Percentiles rank a stretch among this genome's conserved stretches.
Conservation (phyloP, 257 asterid genomes). For the Striga asiatica region DNA sequence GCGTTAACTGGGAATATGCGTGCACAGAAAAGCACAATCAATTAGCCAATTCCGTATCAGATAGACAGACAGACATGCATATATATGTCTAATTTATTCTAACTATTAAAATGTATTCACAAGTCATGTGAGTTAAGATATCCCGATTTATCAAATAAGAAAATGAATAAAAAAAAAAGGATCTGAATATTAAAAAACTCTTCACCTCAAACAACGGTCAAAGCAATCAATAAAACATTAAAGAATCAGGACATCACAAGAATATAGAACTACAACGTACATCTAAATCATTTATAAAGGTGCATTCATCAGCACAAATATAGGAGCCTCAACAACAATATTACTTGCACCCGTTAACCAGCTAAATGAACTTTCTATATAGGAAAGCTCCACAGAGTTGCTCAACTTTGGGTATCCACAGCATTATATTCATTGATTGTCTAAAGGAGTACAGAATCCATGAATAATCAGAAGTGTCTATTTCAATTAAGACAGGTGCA, state of each 20-base stretch:
- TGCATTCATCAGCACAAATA: not conserved
- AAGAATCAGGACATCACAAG: not conserved
- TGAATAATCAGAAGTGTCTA: not conserved
- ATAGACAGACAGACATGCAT: not conserved
- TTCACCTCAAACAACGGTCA: not conserved
- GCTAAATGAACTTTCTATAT: not conserved
- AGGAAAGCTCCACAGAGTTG: not conserved
- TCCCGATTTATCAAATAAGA: not conserved
- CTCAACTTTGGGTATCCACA: not conserved
- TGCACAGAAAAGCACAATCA: not conserved
- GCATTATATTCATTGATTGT: not conserved
- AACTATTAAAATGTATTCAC: not conserved
- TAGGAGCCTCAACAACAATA: not conserved
- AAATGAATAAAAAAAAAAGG: not conserved
- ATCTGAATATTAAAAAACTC: not conserved
- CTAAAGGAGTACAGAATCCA: not conserved
- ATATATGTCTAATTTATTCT: not conserved
- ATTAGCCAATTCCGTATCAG: not conserved
- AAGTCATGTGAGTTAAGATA: not conserved
- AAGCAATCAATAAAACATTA: not conserved
- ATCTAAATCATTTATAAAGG: not conserved
- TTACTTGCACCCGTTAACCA: not conserved
- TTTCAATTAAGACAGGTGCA: not conserved
- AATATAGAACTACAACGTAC: not conserved
- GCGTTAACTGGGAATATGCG: not conserved